phyloP scores from a whole-genome alignment of 1,284 basidiomycete genomes.

The Ustilago curta region DNA sequence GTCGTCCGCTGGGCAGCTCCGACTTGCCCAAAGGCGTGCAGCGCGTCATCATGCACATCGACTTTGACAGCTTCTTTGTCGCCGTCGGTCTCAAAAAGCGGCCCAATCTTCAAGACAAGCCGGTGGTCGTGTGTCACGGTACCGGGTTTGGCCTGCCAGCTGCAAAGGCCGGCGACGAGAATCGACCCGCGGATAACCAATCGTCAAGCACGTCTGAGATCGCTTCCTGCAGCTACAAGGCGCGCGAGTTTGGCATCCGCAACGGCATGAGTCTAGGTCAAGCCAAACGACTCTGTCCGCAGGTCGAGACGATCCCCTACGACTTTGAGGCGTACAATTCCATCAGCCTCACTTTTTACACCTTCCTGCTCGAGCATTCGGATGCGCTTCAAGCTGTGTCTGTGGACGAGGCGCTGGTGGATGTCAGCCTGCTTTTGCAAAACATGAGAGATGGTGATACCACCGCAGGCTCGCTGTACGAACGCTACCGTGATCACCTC shows the following conservation, averaged over 20 bases:
- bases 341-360: slow-evolving; percentile 86
- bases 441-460: slow-evolving; percentile 45
- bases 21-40: slow-evolving; percentile 67
- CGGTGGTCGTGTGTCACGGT: slow-evolving; percentile 94
- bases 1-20: slow-evolving; percentile 77
- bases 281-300: slow-evolving; percentile 57
- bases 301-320: slow-evolving; percentile 85
- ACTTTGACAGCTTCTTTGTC: slow-evolving; percentile 96
- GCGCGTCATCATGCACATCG: slow-evolving; percentile 66
- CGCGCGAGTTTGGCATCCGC: slow-evolving; percentile 84
- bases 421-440: slow-evolving; percentile 79
- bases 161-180: slow-evolving; percentile 29
- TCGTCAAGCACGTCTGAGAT: slow-evolving; percentile 75
- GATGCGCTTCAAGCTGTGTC: slow-evolving; percentile 95
- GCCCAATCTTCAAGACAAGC: slow-evolving; percentile 71
- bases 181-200: slow-evolving; percentile 33
- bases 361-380: slow-evolving; percentile 86
- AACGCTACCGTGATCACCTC: slow-evolving; percentile 33
- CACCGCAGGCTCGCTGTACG: slow-evolving; percentile 19
- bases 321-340: slow-evolving; percentile 77
- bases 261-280: slow-evolving; percentile 88
- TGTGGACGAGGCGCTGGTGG: slow-evolving; percentile 93
- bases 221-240: slow-evolving; percentile 93
- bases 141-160: slow-evolving; percentile 31
- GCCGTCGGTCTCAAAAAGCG: slow-evolving; percentile 60